Base-by-base conservation (phyloP, 768 basidiomycete genomes). In the Auriscalpium microsporum region DNA sequence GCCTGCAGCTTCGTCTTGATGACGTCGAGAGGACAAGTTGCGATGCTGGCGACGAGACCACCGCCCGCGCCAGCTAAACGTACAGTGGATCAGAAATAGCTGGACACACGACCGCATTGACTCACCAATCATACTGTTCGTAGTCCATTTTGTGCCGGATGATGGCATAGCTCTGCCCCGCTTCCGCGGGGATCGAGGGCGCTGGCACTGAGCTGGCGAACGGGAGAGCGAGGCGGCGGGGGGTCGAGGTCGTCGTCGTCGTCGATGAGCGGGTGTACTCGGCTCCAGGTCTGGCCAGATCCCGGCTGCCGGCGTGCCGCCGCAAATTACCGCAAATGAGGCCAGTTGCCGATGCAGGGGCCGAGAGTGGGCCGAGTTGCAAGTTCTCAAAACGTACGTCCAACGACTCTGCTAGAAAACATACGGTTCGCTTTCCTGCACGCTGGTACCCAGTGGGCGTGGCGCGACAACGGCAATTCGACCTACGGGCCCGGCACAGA, bases 1-100 rank as follows among this genome's bases (percentile, higher is more conserved):
- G 96, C 96, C 73, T 99, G 96, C 50, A 99, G 72, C 62, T 91
- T 90, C 4, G 96, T 99, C 78, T 98, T 99, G 71, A 99, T 78
- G 54, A 99, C 95, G 71, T 99, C 96, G 49, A 99, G 78, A 10
- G 96, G 96, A 70, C 96, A 99, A 8, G 95, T 98, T 55, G 91
- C 90, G 58, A 98, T 77, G 70, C 87, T 90, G 50, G 92, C 88
- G 61, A 93, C 86, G 58, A 99, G 77, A 56, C 96, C 96, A 53
- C 95, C 93, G 34, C 93, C 93, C 38, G 95, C 95, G 54, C 96
- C 96, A 67, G 96, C 92, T 90, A 63, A 11, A 49, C 13, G 23
- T 42, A 48, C 34, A 50, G 14, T 52, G 44, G 48, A 36, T 40
- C 57, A 45, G 44, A 50, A 42, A 55, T 50, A 44, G 23, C 52